A percentile compares a stretch with the other conserved stretches of the same genome.
Evolutionary conservation across 108 stramenopile species (phyloP).

Genomic region (Cyclotella cryptica): DNA sequence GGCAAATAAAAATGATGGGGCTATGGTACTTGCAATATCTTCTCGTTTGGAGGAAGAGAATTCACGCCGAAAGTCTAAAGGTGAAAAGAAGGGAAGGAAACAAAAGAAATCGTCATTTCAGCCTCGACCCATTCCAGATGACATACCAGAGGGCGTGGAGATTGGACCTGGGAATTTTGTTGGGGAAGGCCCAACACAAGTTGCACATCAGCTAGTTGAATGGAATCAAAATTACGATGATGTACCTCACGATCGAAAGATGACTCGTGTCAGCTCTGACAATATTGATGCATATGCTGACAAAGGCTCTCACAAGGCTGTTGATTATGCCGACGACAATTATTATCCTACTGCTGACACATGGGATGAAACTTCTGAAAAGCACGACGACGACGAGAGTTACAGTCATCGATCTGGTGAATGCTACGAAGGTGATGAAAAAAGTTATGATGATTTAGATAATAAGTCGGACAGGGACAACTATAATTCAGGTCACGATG

Average conservation of each 20-base stretch:
- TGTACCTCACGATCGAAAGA: not conserved
- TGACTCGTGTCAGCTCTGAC: not conserved
- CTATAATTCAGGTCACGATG: not conserved
- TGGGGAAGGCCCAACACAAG: not conserved
- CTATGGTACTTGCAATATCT: not conserved
- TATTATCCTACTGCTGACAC: conserved; percentile 1
- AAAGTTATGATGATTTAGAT: not conserved
- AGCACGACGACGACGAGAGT: not conserved
- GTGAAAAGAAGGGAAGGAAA: not conserved
- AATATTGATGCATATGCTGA: not conserved
- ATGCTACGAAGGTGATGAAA: not conserved
- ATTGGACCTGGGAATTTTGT: not conserved
- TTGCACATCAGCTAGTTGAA: not conserved
- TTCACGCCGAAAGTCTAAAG: conserved; percentile 2
- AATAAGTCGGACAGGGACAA: not conserved
- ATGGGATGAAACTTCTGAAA: not conserved
- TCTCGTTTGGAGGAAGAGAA: conserved; percentile 11
- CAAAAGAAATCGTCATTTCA: not conserved
- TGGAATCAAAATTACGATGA: conserved; percentile 3
- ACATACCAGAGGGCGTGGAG: conserved; percentile 21
- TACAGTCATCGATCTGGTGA: not conserved
- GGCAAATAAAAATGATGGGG: not conserved
- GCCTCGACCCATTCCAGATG: not conserved
- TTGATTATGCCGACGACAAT: not conserved
- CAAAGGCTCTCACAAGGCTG: not conserved